phyloP scores from a whole-genome alignment of 176 grass and related monocot genomes.

The Pharus latifolius region DNA sequence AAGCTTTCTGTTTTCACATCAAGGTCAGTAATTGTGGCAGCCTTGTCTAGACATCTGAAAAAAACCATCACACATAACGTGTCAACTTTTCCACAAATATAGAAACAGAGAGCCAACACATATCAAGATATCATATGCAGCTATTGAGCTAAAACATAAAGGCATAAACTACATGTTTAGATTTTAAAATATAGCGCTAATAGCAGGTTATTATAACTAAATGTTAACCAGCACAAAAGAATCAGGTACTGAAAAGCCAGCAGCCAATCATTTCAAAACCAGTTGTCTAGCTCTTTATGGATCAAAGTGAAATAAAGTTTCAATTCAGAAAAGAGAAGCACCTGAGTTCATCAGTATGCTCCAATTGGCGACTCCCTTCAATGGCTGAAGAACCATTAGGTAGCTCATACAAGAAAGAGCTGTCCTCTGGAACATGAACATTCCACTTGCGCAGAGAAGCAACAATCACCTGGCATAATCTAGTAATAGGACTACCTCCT shows the following conservation, averaged over 20 bases:
- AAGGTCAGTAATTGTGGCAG: slow-evolving; percentile 59
- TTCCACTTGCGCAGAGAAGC: slow-evolving; percentile 69
- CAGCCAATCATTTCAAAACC: not conserved
- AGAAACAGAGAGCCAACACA: not conserved
- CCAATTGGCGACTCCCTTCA: slow-evolving; percentile 78
- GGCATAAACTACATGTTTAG: not conserved
- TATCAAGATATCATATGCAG: not conserved
- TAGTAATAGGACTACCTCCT: slow-evolving; percentile 78
- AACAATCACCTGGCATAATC: slow-evolving; percentile 67
- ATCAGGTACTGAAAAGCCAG: not conserved
- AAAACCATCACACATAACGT: slow-evolving; percentile 1
- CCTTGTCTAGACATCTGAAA: slow-evolving; percentile 79
- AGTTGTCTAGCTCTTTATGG: not conserved
- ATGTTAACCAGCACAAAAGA: not conserved
- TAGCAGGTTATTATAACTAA: not conserved
- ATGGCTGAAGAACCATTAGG: slow-evolving; percentile 58
- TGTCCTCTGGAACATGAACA: slow-evolving; percentile 36
- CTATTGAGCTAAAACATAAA: not conserved
- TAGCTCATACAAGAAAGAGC: slow-evolving; percentile 60
- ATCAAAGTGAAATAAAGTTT: not conserved
- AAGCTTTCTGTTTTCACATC: slow-evolving; percentile 41
- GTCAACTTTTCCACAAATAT: not conserved
- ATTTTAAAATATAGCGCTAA: too few species aligned
- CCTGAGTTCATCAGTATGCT: slow-evolving; percentile 66
- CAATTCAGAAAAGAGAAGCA: not conserved